Base-by-base conservation (phyloP, 345 rosid genomes). In the Lepidium didymum region DNA sequence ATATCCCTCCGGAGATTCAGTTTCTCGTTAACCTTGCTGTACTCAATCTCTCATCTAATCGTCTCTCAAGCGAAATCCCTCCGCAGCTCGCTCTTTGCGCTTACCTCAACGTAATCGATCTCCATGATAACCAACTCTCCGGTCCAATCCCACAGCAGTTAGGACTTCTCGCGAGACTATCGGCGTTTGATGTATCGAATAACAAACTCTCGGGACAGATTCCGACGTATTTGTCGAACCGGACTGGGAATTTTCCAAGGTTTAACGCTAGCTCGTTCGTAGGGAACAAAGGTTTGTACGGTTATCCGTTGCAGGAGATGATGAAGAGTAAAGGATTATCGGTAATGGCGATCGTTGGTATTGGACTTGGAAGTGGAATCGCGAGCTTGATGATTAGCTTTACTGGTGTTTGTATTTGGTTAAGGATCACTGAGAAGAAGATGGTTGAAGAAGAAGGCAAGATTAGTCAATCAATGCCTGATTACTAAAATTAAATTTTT, bases 351-450 rank as follows among this genome's bases (percentile, higher is more conserved):
- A 90, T 93, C 70, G 97, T 93, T 4, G 97, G 97, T 76, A 93
- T 93, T 61, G 98, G 97, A 6, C 72, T 93, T 11, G 98, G 97
- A 18, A 93, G 97, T 65, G 98, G 98, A 47, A 66, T 93, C 18
- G 94, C 88, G 2, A 90, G 97, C 78, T 83, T 93, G 82, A 80
- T 90, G 40, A 81, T 93, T 38, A 93, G 97, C 46, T 90, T 93
- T 36, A 85, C 97, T 1, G 96, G 90, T 18, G 98, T 93, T 49
- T 93, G 97, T 65, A 79, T 93, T 50, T 87, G 96, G 96, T 84
- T 87, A 75, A 87, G 84, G 82, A 62, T 86, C 25, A 84, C 91
- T 6, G 94, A 90, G 64, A 87, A 84, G 58, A 87, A 84, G 78
- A 79, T 84, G 80, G 82, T 78, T n/a, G 78, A 80, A 38, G 96